Conservation (phyloP, 2,329 filamentous ascomycete species). For the Aspergillus pseudoviridinutans region DNA sequence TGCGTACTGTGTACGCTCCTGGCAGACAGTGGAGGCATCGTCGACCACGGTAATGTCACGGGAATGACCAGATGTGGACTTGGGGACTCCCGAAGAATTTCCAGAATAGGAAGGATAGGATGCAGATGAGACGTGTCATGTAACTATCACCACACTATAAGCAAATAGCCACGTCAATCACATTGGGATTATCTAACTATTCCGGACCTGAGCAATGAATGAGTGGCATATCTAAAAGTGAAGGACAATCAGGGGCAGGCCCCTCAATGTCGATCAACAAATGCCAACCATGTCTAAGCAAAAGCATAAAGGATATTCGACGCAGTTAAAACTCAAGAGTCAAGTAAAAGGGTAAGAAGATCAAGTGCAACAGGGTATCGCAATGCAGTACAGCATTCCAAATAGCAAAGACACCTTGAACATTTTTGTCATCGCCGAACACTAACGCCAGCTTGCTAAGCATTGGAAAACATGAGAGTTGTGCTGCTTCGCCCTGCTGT, state of each 20-base stretch:
- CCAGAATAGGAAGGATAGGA: background rate
- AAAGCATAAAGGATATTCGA: background rate
- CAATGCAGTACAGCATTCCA: background rate
- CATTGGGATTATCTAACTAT: background rate
- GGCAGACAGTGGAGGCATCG: background rate
- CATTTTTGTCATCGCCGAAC: background rate
- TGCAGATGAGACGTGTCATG: background rate
- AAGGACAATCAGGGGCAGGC: no score
- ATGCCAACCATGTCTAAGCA: background rate
- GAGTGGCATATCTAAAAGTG: background rate
- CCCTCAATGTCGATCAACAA: background rate
- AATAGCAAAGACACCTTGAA: background rate
- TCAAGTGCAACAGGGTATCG: background rate
- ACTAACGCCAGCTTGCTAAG: background rate
- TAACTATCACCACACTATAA: background rate
- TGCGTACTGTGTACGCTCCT: background rate
- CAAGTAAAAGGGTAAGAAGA: background rate
- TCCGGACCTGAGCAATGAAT: background rate
- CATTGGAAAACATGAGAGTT: background rate
- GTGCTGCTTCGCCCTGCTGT: no score
- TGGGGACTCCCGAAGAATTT: background rate
- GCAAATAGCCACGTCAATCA: background rate
- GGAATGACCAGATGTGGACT: background rate
- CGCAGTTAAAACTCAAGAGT: background rate
- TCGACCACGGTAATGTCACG: no score